Base-by-base conservation (phyloP, 352 stramenopile genomes). In the Globisporangium takayamanum region DNA sequence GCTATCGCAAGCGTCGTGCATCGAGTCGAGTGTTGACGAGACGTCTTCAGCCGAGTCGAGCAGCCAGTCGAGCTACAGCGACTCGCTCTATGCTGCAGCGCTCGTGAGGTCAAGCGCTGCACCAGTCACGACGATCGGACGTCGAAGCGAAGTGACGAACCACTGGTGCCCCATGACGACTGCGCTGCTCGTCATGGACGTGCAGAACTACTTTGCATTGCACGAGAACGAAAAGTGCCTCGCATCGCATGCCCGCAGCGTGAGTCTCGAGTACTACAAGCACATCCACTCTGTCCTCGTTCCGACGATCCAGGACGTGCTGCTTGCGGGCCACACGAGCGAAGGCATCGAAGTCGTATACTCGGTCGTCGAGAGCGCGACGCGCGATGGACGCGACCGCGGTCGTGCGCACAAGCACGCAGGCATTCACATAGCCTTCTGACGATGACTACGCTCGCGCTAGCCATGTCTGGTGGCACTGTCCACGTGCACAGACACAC, bases 331-430 rank as follows among this genome's bases (percentile, higher is more conserved):
- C 33, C 76, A 78, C 4, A 52, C 69, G 15, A 76, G 62, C 36
- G 71, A 80, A 36, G 76, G 75, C 45, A 64, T 85, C 30, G 90
- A 97, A 69, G 71, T 97, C 11, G 73, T 97, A 12, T 97, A 96
- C 68, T 94, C 81, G 1, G 79, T 93, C n/a, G 84, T 97, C 7
- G 82, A 96, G 68, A 88, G 87, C n/a, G 67, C 78, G 1, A 97
- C 87, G 1, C 69, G 69, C 15, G 83, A 97, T 63, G 87, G 87
- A 8, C 72, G 89, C 30, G 88, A 97, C 61, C 72, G 89, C 18
- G 91, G 80, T 10, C 71, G 81, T 0, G 84, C 87, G 10, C 93
- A 96, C 69, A 97, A 97, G 53, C 67, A 95, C 47, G 89, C 85
- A 1, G 85, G 90, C 1, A 72, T 97, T 12, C 76, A 89, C 52